Percentiles rank a stretch among this genome's conserved stretches.
These are phyloP conservation scores for Nicotiana attenuata DNA, from an alignment of 257 asterid species.

Conservation along the genomic window DNA sequence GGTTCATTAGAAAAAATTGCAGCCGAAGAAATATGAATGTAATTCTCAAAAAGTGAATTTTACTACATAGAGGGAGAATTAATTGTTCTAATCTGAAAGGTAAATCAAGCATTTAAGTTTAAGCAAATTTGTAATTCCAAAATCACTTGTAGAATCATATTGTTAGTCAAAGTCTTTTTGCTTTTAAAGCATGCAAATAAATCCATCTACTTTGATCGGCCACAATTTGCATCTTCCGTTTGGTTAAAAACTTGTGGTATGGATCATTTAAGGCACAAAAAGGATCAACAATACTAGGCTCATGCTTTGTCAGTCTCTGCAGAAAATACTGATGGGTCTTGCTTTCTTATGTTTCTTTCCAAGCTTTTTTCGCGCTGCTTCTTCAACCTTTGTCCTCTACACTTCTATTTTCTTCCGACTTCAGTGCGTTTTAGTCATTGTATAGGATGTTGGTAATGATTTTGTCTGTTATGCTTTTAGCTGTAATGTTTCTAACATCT, in stretches of 20 bases:
- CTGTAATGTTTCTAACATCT: not conserved
- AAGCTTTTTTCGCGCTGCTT: not conserved
- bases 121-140: not conserved
- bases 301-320: not conserved
- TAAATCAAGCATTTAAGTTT: conserved; percentile 3
- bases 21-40: not conserved
- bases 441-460: not conserved
- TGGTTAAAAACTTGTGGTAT: not conserved
- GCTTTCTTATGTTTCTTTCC: not conserved
- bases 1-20: not conserved
- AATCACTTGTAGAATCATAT: not conserved
- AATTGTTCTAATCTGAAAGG: not conserved
- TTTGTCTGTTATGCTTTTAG: not conserved
- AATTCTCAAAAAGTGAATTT: not conserved
- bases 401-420: not conserved
- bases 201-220: not conserved
- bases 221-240: not conserved
- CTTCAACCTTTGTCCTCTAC: not conserved
- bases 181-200: not conserved
- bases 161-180: not conserved
- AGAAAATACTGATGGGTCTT: not conserved
- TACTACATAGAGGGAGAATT: not conserved
- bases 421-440: not conserved
- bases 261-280: not conserved
- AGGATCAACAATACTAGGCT: not conserved